Evolutionary conservation across 352 stramenopile genomes (phyloP), one percentile per base, ranked within the genome.

Genomic region (Pythium grandisporangium): DNA sequence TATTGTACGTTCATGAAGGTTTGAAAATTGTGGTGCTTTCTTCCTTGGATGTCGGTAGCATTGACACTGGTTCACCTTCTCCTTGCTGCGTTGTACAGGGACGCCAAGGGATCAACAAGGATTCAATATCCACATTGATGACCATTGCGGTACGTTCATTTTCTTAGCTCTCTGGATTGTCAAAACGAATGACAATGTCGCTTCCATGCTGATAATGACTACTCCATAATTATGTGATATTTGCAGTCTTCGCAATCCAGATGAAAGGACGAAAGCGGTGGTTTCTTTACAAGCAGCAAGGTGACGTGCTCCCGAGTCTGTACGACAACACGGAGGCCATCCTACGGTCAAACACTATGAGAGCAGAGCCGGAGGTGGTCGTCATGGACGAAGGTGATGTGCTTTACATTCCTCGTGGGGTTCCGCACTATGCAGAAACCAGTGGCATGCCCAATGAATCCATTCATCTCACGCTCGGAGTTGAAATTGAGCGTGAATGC

Each of bases 161-260:
- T 35, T n/a, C n/a, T n/a, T n/a, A n/a, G n/a, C n/a, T n/a, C n/a
- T n/a, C n/a, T n/a, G n/a, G n/a, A n/a, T n/a, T n/a, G n/a, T n/a
- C n/a, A n/a, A n/a, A n/a, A n/a, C n/a, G n/a, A n/a, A n/a, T n/a
- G n/a, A n/a, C n/a, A n/a, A n/a, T n/a, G n/a, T n/a, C n/a, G n/a
- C n/a, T n/a, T n/a, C n/a, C n/a, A n/a, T n/a, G n/a, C n/a, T n/a
- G n/a, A n/a, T n/a, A n/a, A n/a, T n/a, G n/a, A n/a, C n/a, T n/a
- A n/a, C n/a, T n/a, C n/a, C n/a, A n/a, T n/a, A n/a, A n/a, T n/a
- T n/a, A n/a, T n/a, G n/a, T n/a, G n/a, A n/a, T n/a, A n/a, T n/a
- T n/a, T n/a, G n/a, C n/a, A 68, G 59, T 68, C 13, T 68, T 68
- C 35, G 51, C 53, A 1, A 13, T 68, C 7, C 59, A 68, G 32